These are phyloP conservation scores for Leucogyrophana mollusca DNA, from an alignment of 768 basidiomycete species.

Conservation along the genomic window DNA sequence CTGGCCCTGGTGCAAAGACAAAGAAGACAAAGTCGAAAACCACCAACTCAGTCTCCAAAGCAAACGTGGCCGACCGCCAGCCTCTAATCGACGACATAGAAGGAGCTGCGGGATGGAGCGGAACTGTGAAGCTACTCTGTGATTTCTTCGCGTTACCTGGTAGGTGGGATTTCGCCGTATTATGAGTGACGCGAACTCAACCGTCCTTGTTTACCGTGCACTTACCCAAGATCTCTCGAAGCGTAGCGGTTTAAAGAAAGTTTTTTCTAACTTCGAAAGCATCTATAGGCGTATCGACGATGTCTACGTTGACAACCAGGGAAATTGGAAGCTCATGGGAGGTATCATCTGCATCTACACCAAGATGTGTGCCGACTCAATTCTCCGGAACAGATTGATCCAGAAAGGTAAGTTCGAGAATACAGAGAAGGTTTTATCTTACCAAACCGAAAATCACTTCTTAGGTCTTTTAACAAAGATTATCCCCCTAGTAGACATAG, in stretches of 20 bases:
- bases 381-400: slow-evolving; percentile 59
- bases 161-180: slow-evolving; percentile 26
- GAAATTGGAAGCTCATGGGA: slow-evolving; percentile 49
- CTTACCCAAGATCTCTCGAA: slow-evolving; percentile 52
- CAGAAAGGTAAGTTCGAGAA: slow-evolving; percentile 42
- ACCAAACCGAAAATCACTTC: neutral
- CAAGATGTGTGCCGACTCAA: slow-evolving; percentile 60
- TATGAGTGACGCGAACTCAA: no score
- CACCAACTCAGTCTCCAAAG: slow-evolving; percentile 1
- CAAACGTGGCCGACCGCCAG: slow-evolving; percentile 6
- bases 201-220: no score
- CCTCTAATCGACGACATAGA: slow-evolving; percentile 40
- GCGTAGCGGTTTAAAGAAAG: slow-evolving; percentile 59
- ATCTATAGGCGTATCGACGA: slow-evolving; percentile 50
- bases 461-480: slow-evolving; percentile 58
- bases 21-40: slow-evolving; percentile 19
- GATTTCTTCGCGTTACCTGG: slow-evolving; percentile 54
- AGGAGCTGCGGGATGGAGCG: slow-evolving; percentile 47
- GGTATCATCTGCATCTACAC: slow-evolving; percentile 62
- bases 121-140: slow-evolving; percentile 47
- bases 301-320: slow-evolving; percentile 41
- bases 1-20: slow-evolving; percentile 24
- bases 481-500: slow-evolving; percentile 49
- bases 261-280: slow-evolving; percentile 55
- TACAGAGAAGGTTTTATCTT: neutral